These are phyloP conservation scores for Candida glaebosa DNA, from an alignment of 805 yeast species.

Conservation along the genomic window DNA sequence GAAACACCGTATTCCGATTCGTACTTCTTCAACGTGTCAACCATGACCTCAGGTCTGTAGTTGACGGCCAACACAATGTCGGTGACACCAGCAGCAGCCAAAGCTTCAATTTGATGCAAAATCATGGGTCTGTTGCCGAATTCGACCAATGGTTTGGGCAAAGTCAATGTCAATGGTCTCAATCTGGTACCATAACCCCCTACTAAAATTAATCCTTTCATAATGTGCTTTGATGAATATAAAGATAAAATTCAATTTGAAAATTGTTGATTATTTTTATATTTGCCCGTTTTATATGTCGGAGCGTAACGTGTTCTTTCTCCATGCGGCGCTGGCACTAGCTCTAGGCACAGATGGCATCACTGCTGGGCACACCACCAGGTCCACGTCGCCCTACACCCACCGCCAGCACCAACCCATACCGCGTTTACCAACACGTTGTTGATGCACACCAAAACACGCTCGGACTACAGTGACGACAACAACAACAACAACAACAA, in stretches of 20 bases:
- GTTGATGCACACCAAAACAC: not conserved
- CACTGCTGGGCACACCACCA: too few relatives aligned
- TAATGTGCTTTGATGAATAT: conserved; percentile 18
- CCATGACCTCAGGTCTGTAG: conserved; percentile 99
- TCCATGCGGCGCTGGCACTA: not conserved
- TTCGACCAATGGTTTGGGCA: conserved; percentile 96
- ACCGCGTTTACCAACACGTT: not conserved
- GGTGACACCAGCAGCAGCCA: conserved; percentile 97
- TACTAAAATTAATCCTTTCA: conserved; percentile 97
- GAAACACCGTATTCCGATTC: conserved; percentile 91
- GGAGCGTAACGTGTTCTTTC: not conserved
- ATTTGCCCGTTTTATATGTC: not conserved
- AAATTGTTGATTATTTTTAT: not conserved
- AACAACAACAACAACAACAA: too few relatives aligned
- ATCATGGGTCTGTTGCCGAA: conserved; percentile 99
- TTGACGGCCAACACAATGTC: conserved; percentile 98
- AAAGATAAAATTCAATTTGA: not conserved
- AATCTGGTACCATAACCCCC: conserved; percentile 99
- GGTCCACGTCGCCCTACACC: too few relatives aligned
- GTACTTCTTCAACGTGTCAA: conserved; percentile 87
- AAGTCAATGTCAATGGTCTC: conserved; percentile 94
- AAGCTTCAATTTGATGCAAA: conserved; percentile 95
- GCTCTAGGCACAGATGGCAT: too few relatives aligned
- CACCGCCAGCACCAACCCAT: not conserved
- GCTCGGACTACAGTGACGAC: not conserved